These are phyloP conservation scores for Arachis hypogaea DNA, from an alignment of 306 rosid species.

Conservation along the genomic window DNA sequence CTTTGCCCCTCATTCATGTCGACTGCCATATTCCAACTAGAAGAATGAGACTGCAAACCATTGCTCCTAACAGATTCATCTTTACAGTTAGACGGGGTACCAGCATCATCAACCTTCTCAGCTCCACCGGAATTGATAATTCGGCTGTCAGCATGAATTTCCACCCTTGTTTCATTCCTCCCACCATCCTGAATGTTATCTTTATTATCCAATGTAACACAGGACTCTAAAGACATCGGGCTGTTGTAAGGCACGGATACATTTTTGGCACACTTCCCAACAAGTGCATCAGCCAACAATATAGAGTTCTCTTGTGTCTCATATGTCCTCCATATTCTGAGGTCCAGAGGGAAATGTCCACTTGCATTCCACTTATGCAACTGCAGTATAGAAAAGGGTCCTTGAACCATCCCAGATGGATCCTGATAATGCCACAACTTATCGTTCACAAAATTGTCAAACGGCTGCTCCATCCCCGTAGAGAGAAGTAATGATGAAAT, in stretches of 20 bases:
- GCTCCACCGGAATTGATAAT: slow-evolving; percentile 43
- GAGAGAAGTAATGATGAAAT: slow-evolving; percentile 42
- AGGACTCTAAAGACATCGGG: slow-evolving; percentile 34
- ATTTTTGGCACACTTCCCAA: slow-evolving; percentile 44
- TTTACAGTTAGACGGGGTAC: slow-evolving; percentile 43
- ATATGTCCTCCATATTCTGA: slow-evolving; percentile 71
- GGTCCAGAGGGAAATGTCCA: slow-evolving; percentile 65
- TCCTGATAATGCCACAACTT: slow-evolving; percentile 80
- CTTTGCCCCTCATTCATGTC: slow-evolving; percentile 57
- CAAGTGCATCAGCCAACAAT: slow-evolving; percentile 58
- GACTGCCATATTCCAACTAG: slow-evolving; percentile 47
- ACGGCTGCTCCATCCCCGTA: slow-evolving; percentile 45
- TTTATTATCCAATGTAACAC: slow-evolving; percentile 40
- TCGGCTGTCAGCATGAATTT: slow-evolving; percentile 37
- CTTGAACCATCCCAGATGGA: slow-evolving; percentile 76
- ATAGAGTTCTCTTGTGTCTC: slow-evolving; percentile 57
- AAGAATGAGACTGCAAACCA: slow-evolving; percentile 53
- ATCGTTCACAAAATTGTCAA: slow-evolving; percentile 45
- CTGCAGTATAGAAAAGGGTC: slow-evolving; percentile 71
- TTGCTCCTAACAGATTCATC: slow-evolving; percentile 57
- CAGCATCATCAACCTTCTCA: slow-evolving; percentile 45
- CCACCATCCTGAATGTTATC: slow-evolving; percentile 44
- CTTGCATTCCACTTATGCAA: slow-evolving; percentile 62
- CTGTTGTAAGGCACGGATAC: slow-evolving; percentile 39
- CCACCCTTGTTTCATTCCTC: slow-evolving; percentile 40